Percentiles rank a stretch among this genome's conserved stretches.
phyloP scores from a whole-genome alignment of 768 basidiomycete genomes.

The Chiua virens region DNA sequence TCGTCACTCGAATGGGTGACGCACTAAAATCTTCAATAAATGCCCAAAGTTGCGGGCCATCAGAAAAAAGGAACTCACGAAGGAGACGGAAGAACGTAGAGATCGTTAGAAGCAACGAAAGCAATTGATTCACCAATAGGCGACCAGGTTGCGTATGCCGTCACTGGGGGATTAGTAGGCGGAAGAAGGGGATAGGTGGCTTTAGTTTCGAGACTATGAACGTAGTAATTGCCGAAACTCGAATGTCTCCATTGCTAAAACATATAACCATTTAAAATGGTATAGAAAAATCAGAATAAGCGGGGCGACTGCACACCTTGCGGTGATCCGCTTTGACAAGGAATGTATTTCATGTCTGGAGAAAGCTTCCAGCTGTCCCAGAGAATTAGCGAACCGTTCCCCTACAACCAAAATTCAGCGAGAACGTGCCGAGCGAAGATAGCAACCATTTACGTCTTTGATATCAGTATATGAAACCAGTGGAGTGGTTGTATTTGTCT shows the following conservation, averaged over 20 bases:
- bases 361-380: slow-evolving; percentile 80
- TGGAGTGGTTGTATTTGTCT: slow-evolving; percentile 63
- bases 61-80: slow-evolving; percentile 42
- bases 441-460: slow-evolving; percentile 51
- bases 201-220: slow-evolving; percentile 75
- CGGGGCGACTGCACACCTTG: slow-evolving; percentile 51
- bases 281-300: neutral
- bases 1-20: slow-evolving; percentile 72
- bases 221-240: slow-evolving; percentile 86
- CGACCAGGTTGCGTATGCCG: slow-evolving; percentile 84
- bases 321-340: slow-evolving; percentile 72
- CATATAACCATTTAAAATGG: slow-evolving; percentile 5
- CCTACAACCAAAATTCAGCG: slow-evolving; percentile 38
- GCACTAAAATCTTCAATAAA: slow-evolving; percentile 27
- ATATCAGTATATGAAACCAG: slow-evolving; percentile 61
- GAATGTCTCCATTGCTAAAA: slow-evolving; percentile 92
- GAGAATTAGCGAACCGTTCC: slow-evolving; percentile 47
- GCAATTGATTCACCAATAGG: slow-evolving; percentile 82
- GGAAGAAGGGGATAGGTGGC: slow-evolving; percentile 69
- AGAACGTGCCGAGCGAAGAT: neutral
- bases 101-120: slow-evolving; percentile 82
- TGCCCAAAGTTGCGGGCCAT: neutral
- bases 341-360: slow-evolving; percentile 86
- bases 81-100: slow-evolving; percentile 77
- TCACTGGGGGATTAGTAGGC: slow-evolving; percentile 67